phyloP scores from a whole-genome alignment of 495 filamentous ascomycete species.

The Aspergillus mulundensis region DNA sequence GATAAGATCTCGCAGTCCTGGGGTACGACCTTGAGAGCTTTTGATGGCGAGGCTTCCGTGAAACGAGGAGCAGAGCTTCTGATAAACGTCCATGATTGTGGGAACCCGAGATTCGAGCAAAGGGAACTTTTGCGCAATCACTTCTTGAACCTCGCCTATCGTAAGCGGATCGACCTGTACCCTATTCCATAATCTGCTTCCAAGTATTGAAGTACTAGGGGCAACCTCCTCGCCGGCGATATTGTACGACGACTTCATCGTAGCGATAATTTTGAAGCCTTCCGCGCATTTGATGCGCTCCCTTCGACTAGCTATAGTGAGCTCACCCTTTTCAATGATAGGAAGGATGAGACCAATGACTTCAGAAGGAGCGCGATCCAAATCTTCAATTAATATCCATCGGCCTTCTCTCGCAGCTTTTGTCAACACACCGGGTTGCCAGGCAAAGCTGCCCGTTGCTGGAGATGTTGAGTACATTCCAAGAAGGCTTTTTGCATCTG shows the following conservation, averaged over 20 bases:
- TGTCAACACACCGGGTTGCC: conserved; percentile 91
- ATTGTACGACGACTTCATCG: conserved; percentile 73
- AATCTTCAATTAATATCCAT: conserved; percentile 95
- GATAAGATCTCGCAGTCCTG: conserved; percentile 75
- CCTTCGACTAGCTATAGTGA: conserved; percentile 80
- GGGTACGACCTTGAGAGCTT: conserved; percentile 44
- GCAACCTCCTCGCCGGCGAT: conserved; percentile 62
- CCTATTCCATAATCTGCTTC: conserved; percentile 75
- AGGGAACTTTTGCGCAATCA: conserved; percentile 66
- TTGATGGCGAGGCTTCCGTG: conserved; percentile 45
- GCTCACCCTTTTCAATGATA: conserved; percentile 80
- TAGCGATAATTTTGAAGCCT: conserved; percentile 88
- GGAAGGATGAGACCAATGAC: conserved; percentile 88
- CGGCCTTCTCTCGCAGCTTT: conserved; percentile 89
- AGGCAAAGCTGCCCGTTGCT: conserved; percentile 81
- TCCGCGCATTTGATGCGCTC: conserved; percentile 76
- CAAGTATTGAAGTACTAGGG: conserved; percentile 58
- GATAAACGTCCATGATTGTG: conserved; percentile 72
- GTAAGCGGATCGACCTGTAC: conserved; percentile 64
- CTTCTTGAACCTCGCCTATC: conserved; percentile 67
- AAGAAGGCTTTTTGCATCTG: conserved; percentile 89
- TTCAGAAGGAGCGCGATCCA: conserved; percentile 93
- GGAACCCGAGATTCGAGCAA: conserved; percentile 64
- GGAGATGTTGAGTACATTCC: conserved; percentile 87
- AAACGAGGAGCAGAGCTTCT: conserved; percentile 54